phyloP scores from a whole-genome alignment of 2,329 filamentous ascomycete genomes.

The Bipolaris cookei region DNA sequence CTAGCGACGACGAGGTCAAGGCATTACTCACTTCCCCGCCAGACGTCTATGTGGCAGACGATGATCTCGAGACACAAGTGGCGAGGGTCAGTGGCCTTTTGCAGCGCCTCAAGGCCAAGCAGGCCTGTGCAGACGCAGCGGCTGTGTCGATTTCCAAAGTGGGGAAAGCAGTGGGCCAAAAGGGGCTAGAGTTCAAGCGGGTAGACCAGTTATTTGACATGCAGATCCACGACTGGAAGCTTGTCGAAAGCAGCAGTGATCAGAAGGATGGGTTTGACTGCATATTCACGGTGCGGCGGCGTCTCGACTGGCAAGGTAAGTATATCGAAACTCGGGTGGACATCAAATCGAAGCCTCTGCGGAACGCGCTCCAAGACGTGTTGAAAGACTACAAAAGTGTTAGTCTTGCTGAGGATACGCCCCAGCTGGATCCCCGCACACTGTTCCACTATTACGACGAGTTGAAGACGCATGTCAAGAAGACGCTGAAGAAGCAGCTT shows the following conservation, averaged over 20 bases:
- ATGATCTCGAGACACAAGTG: constrained; percentile 22
- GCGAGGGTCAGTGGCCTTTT: constrained; percentile 22
- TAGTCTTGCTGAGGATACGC: constrained; percentile 79
- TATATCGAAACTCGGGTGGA: constrained; percentile 77
- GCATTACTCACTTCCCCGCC: neutral
- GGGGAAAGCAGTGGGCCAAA: constrained; percentile 40
- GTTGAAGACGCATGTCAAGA: constrained; percentile 65
- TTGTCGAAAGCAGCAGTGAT: constrained; percentile 70
- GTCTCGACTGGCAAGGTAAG: constrained; percentile 84
- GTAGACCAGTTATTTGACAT: constrained; percentile 67
- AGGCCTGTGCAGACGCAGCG: constrained; percentile 15
- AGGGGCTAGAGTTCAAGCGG: constrained; percentile 68
- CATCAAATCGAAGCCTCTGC: constrained; percentile 81
- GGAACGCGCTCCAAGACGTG: constrained; percentile 71
- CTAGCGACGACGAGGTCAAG: constrained; percentile 16
- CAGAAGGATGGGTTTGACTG: constrained; percentile 76
- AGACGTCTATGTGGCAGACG: constrained; percentile 11
- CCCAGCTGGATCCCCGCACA: constrained; percentile 62
- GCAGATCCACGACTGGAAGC: constrained; percentile 62
- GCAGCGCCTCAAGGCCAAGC: constrained; percentile 23
- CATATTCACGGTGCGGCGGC: constrained; percentile 77
- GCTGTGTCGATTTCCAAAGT: constrained; percentile 18
- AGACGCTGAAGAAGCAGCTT: constrained; percentile 66
- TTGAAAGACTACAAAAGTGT: constrained; percentile 80
- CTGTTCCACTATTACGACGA: constrained; percentile 74